A percentile compares a stretch with the other conserved stretches of the same genome.
Conservation (phyloP, 2,329 filamentous ascomycete species). For the Fusarium sp. region DNA sequence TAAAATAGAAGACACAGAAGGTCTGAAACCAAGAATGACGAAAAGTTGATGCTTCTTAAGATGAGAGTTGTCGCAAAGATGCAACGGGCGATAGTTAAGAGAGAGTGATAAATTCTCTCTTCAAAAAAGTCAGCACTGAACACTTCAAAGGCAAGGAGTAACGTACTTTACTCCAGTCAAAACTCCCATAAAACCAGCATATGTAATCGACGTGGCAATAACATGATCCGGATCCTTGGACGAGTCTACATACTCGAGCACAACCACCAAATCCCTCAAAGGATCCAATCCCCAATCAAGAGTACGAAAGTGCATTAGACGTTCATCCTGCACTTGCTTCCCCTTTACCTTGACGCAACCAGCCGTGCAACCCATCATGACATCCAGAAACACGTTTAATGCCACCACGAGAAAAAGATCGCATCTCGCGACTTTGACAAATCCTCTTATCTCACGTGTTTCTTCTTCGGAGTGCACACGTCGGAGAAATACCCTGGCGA, state of each 20-base stretch:
- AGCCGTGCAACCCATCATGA: constrained; percentile 72
- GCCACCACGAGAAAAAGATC: constrained; percentile 68
- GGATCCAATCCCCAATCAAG: constrained; percentile 28
- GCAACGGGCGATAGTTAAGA: constrained; percentile 19
- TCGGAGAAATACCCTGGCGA: constrained; percentile 61
- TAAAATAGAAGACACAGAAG: constrained; percentile 18
- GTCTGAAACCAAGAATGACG: constrained; percentile 15
- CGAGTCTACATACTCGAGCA: constrained; percentile 25
- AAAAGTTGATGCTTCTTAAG: constrained; percentile 13
- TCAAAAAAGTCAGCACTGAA: not conserved
- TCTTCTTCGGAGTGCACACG: constrained; percentile 66
- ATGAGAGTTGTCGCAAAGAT: constrained; percentile 10
- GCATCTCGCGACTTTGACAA: constrained; percentile 61
- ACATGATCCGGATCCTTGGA: constrained; percentile 48
- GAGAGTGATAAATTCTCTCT: constrained; percentile 13
- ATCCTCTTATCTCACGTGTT: constrained; percentile 68
- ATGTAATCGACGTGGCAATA: constrained; percentile 61
- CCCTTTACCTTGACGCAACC: constrained; percentile 52
- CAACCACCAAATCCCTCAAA: constrained; percentile 17
- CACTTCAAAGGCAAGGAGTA: too few relatives aligned
- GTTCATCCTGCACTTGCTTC: not conserved
- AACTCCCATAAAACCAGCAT: constrained; percentile 64
- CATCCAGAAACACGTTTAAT: constrained; percentile 70
- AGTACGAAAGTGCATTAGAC: constrained; percentile 65
- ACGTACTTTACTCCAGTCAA: constrained; percentile 61